Conservation (phyloP, 2,329 filamentous ascomycete species). For the Aspergillus sp. region DNA sequence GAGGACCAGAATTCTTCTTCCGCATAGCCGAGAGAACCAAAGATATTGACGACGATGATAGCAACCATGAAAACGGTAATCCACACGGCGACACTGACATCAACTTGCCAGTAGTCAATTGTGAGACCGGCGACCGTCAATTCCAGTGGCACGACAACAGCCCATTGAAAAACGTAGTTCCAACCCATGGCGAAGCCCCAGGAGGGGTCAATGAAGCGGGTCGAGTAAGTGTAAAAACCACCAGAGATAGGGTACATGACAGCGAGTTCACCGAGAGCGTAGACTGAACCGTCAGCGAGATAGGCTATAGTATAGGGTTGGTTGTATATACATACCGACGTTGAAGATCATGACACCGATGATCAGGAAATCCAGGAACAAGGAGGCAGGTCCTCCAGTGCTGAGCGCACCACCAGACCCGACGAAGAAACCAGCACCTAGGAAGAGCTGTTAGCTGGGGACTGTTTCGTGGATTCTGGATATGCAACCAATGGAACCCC, state of each 20-base stretch:
- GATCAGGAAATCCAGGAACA: constrained; percentile 49
- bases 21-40: constrained; percentile 53
- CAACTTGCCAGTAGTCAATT: constrained; percentile 52
- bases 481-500: constrained; percentile 17
- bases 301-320: not conserved
- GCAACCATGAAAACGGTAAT: constrained; percentile 57
- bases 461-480: too few relatives aligned
- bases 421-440: constrained; percentile 18
- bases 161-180: constrained; percentile 77
- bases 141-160: constrained; percentile 78
- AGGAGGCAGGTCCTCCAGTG: constrained; percentile 14
- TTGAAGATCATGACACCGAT: constrained; percentile 58
- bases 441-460: not conserved
- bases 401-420: constrained; percentile 18
- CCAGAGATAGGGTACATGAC: constrained; percentile 63
- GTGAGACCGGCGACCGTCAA: constrained; percentile 60
- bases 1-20: constrained; percentile 26
- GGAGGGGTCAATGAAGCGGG: constrained; percentile 62
- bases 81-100: constrained; percentile 56
- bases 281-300: constrained; percentile 37
- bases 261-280: constrained; percentile 61
- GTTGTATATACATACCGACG: constrained; percentile 10
- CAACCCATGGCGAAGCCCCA: constrained; percentile 50
- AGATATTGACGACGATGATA: constrained; percentile 53
- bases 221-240: constrained; percentile 58